These are phyloP conservation scores for Aspergillus sp. DNA, from an alignment of 2,329 filamentous ascomycete genomes.

Conservation along the genomic window DNA sequence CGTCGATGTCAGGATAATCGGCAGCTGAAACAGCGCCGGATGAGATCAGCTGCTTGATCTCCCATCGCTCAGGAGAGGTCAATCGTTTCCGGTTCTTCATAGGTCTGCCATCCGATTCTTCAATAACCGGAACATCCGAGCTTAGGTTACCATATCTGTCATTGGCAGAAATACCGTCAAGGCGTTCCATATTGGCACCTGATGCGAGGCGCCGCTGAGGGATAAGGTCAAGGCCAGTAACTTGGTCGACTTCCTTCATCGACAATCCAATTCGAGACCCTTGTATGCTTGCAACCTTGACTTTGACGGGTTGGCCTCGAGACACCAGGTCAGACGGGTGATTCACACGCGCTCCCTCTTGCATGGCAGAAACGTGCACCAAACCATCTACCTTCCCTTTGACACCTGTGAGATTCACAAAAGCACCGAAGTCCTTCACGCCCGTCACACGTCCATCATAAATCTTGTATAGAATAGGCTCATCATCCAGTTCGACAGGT, in stretches of 20 bases:
- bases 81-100: conserved; percentile 77
- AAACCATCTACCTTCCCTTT: conserved; percentile 85
- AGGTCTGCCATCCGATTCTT: conserved; percentile 53
- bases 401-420: conserved; percentile 86
- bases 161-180: conserved; percentile 57
- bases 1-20: conserved; percentile 90
- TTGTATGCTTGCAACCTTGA: conserved; percentile 87
- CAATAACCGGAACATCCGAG: conserved; percentile 58
- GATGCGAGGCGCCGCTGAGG: conserved; percentile 76
- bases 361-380: conserved; percentile 87
- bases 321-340: conserved; percentile 85
- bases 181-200: conserved; percentile 80
- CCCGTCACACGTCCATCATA: conserved; percentile 89
- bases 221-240: conserved; percentile 75
- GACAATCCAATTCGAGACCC: conserved; percentile 77
- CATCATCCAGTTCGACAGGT: conserved; percentile 71
- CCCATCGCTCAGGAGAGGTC: conserved; percentile 96
- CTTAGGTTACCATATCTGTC: conserved; percentile 54
- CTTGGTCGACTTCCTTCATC: conserved; percentile 96
- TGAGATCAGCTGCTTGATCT: conserved; percentile 92
- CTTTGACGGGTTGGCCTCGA: conserved; percentile 77
- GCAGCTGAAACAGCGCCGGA: conserved; percentile 89
- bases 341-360: conserved; percentile 78
- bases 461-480: conserved; percentile 76
- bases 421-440: conserved; percentile 91